phyloP scores from a whole-genome alignment of 2,329 filamentous ascomycete genomes.

The Fragosphaeria purpurea region DNA sequence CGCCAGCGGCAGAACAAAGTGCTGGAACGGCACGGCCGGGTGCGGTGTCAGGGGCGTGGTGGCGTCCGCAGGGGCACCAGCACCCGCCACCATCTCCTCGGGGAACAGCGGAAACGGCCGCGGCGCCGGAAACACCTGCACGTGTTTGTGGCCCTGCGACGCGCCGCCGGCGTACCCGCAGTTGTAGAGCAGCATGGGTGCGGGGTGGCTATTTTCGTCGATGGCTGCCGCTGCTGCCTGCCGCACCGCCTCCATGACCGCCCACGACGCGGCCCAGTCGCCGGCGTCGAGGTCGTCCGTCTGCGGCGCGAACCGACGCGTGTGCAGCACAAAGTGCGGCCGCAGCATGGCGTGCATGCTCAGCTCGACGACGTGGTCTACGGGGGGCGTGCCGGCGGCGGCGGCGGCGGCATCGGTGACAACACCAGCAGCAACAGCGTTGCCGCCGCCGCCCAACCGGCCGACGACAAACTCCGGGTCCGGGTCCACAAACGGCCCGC shows the following conservation, averaged over 20 bases:
- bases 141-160: slow-evolving; percentile 34
- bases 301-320: slow-evolving; percentile 26
- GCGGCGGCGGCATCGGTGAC: too few species aligned
- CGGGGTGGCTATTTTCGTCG: slow-evolving; percentile 2
- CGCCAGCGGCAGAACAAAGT: slow-evolving; percentile 11
- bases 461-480: slow-evolving; percentile 22
- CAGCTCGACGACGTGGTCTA: slow-evolving; percentile 23
- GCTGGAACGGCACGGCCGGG: slow-evolving; percentile 13
- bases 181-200: slow-evolving; percentile 32
- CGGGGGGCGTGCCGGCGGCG: too few species aligned
- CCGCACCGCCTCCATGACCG: slow-evolving; percentile 20
- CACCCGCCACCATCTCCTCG: background rate
- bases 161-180: slow-evolving; percentile 32
- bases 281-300: slow-evolving; percentile 24
- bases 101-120: slow-evolving; percentile 16
- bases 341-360: slow-evolving; percentile 27
- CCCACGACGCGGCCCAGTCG: slow-evolving; percentile 28
- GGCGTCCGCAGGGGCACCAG: too few species aligned
- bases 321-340: slow-evolving; percentile 28
- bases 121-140: slow-evolving; percentile 29
- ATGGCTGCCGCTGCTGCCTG: too few species aligned
- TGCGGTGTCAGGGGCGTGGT: slow-evolving; percentile 5
- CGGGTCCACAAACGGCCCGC: slow-evolving; percentile 18
- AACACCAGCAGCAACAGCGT: too few species aligned
- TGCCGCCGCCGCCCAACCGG: too few species aligned